Conservation (phyloP, 2,329 filamentous ascomycete species). For the Diaporthe capsici region DNA sequence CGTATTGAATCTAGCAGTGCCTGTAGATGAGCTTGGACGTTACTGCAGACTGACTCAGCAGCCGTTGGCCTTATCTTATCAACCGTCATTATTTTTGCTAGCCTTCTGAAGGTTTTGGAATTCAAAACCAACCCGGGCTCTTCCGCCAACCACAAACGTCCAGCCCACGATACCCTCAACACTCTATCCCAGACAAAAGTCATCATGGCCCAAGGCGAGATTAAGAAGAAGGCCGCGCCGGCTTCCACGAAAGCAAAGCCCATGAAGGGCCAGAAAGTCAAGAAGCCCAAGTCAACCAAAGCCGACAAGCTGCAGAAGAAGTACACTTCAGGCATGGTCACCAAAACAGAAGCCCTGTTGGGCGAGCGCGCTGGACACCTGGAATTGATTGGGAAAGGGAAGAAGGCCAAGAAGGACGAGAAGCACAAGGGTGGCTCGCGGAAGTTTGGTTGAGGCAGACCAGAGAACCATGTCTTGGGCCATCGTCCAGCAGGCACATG, state of each 20-base stretch:
- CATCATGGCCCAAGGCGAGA: conserved; percentile 67
- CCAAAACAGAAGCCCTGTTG: conserved; percentile 70
- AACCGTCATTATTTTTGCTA: conserved; percentile 2
- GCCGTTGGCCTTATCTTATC: conserved; percentile 15
- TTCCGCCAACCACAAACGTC: background rate
- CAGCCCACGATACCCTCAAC: background rate
- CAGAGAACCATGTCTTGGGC: background rate
- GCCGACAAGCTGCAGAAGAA: conserved; percentile 69
- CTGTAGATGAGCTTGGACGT: background rate
- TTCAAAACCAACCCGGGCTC: background rate
- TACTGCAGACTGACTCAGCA: conserved; percentile 4
- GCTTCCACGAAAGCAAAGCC: conserved; percentile 61
- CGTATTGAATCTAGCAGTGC: background rate
- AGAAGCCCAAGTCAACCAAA: conserved; percentile 54
- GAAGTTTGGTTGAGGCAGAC: conserved; percentile 65
- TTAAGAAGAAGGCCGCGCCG: conserved; percentile 63
- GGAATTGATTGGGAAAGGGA: conserved; percentile 70
- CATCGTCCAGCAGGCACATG: background rate
- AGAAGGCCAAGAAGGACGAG: conserved; percentile 60
- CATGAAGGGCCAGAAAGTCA: conserved; percentile 56
- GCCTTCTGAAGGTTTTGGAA: background rate
- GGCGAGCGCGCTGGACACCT: conserved; percentile 72
- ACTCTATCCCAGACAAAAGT: background rate
- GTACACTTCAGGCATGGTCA: conserved; percentile 67
- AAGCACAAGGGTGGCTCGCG: conserved; percentile 63